Percentiles rank a stretch among this genome's conserved stretches.
phyloP scores from a whole-genome alignment of 805 yeast species.

The Yarrowia porcina region DNA sequence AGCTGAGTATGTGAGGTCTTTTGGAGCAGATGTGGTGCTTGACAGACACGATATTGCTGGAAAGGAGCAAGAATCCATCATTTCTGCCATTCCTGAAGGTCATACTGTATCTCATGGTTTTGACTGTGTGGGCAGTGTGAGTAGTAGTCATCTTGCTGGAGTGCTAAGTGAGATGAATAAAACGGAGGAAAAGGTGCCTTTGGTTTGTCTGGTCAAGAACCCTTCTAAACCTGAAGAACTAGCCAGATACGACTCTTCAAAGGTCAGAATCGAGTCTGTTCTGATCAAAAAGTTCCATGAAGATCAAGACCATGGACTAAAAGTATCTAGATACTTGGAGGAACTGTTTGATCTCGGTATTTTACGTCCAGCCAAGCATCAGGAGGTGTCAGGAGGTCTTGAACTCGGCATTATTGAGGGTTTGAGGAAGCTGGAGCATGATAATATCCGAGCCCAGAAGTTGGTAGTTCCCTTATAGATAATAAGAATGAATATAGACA shows the following conservation, averaged over 20 bases:
- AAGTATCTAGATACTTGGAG: not conserved
- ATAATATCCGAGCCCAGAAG: slow-evolving; percentile 2
- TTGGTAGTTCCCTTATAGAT: not conserved
- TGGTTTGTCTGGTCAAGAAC: slow-evolving; percentile 13
- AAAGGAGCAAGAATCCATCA: not conserved
- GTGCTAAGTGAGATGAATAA: not conserved
- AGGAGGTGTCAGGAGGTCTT: slow-evolving; percentile 2
- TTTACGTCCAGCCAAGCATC: not conserved
- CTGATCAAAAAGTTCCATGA: slow-evolving; percentile 25
- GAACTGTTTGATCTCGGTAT: not conserved
- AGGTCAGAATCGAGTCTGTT: slow-evolving; percentile 18
- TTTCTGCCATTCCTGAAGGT: not conserved
- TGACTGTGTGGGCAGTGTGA: slow-evolving; percentile 24
- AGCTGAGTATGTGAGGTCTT: slow-evolving; percentile 1
- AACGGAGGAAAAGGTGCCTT: not conserved
- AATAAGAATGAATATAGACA: not conserved
- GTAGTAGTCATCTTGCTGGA: slow-evolving; percentile 9
- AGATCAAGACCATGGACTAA: slow-evolving; percentile 10
- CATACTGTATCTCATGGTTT: slow-evolving; percentile 6
- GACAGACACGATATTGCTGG: slow-evolving; percentile 16
- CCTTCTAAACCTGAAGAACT: slow-evolving; percentile 16
- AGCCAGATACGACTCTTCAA: not conserved
- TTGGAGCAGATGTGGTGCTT: slow-evolving; percentile 23
- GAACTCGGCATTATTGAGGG: slow-evolving; percentile 6
- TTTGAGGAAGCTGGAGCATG: not conserved